These are phyloP conservation scores for Ogataea pilisensis DNA, from an alignment of 805 yeast genomes.

Conservation along the genomic window DNA sequence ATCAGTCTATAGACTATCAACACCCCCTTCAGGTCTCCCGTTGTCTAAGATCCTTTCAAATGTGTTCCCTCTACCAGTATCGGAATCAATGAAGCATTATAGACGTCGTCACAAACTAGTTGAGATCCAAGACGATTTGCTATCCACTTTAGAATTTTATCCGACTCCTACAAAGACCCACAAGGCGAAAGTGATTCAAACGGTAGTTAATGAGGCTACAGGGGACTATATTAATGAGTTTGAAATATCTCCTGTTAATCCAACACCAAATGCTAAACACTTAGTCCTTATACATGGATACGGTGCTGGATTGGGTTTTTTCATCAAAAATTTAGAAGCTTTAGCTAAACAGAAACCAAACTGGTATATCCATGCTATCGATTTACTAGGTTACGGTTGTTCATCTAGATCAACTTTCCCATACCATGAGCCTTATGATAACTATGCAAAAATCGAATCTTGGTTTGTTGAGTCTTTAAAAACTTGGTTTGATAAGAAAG, in stretches of 20 bases:
- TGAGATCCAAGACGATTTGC: constrained; percentile 39
- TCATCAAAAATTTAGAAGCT: constrained; percentile 59
- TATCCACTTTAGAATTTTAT: constrained; percentile 52
- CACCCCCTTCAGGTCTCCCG: constrained; percentile 68
- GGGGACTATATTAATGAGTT: constrained; percentile 74
- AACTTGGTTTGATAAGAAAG: constrained; percentile 53
- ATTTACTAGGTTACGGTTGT: constrained; percentile 86
- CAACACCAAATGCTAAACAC: constrained; percentile 32
- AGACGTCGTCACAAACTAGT: constrained; percentile 24
- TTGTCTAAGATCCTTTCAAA: constrained; percentile 46
- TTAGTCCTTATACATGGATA: constrained; percentile 86
- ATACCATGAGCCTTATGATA: constrained; percentile 31
- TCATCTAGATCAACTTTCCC: constrained; percentile 76
- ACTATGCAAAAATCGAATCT: constrained; percentile 48
- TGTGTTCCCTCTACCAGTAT: constrained; percentile 53
- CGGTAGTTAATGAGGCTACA: constrained; percentile 43
- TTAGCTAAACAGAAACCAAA: constrained; percentile 31
- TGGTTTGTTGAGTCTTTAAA: constrained; percentile 65
- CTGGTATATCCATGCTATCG: constrained; percentile 83
- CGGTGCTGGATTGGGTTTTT: constrained; percentile 87
- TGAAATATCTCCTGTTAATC: constrained; percentile 41
- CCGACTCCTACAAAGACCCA: constrained; percentile 50
- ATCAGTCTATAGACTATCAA: constrained; percentile 43
- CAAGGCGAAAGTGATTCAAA: constrained; percentile 44
- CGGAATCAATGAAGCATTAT: constrained; percentile 53